Evolutionary conservation across 2,329 filamentous ascomycete genomes (phyloP).

Genomic region (Aureobasidium sp.): DNA sequence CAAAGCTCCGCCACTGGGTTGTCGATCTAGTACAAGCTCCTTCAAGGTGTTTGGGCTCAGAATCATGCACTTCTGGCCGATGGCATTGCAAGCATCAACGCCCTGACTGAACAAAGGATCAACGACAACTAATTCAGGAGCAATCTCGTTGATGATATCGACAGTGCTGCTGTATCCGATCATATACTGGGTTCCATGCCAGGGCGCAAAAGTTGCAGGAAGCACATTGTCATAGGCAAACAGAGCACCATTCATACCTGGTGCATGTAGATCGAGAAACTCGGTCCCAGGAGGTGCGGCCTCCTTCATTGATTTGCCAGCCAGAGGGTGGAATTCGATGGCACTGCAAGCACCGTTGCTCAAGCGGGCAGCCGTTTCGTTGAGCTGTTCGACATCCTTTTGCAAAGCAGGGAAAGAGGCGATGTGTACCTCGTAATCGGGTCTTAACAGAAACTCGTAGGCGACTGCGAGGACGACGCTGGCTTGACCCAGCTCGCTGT

Average conservation of each 20-base stretch:
- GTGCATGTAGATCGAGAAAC: background rate
- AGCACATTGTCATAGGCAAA: background rate
- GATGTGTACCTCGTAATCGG: background rate
- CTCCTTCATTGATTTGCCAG: background rate
- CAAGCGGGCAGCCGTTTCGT: background rate
- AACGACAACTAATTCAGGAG: background rate
- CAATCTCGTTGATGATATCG: background rate
- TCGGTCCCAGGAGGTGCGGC: background rate
- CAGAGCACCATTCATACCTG: background rate
- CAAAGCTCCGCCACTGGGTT: conserved; percentile 1
- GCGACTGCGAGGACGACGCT: background rate
- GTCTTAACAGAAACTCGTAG: background rate
- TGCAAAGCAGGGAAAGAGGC: background rate
- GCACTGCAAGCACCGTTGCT: background rate
- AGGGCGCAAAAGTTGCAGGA: background rate
- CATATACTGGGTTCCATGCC: background rate
- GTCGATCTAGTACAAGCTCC: background rate
- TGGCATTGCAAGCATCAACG: background rate
- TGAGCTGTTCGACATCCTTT: background rate
- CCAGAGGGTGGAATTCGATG: background rate
- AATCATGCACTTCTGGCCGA: background rate
- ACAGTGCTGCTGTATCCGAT: conserved; percentile 1
- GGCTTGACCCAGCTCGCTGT: conserved; percentile 5
- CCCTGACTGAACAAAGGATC: background rate
- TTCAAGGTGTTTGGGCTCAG: conserved; percentile 1